A percentile compares a stretch with the other conserved stretches of the same genome.
Conservation (phyloP, 495 filamentous ascomycete genomes). For the Hyaloscypha variabilis region DNA sequence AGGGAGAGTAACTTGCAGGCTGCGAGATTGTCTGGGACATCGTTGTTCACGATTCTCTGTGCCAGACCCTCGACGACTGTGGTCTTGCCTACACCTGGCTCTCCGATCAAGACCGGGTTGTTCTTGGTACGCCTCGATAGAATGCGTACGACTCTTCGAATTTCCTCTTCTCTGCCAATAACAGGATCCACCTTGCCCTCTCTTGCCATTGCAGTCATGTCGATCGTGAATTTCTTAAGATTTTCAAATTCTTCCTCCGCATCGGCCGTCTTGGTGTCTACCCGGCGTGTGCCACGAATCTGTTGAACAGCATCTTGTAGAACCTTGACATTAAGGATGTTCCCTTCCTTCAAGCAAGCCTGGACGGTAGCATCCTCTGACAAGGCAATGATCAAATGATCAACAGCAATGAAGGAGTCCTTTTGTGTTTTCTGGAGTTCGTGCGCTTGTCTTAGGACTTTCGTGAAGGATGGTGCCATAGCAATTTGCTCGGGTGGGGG, state of each 20-base stretch:
- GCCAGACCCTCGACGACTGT: constrained; percentile 98
- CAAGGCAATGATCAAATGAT: constrained; percentile 86
- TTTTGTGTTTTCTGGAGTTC: constrained; percentile 97
- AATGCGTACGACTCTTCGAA: constrained; percentile 90
- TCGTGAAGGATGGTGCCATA: constrained; percentile 77
- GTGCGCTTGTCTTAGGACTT: constrained; percentile 77
- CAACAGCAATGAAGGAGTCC: constrained; percentile 89
- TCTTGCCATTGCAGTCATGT: constrained; percentile 91
- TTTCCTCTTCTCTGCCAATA: constrained; percentile 96
- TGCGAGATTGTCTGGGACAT: constrained; percentile 94
- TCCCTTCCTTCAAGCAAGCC: constrained; percentile 76
- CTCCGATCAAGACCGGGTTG: constrained; percentile 92
- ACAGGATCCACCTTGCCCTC: constrained; percentile 98
- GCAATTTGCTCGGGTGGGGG: constrained; percentile 87
- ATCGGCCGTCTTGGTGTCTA: constrained; percentile 95
- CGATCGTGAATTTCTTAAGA: constrained; percentile 95
- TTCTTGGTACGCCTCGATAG: constrained; percentile 96
- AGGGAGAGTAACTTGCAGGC: constrained; percentile 91
- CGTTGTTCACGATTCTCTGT: constrained; percentile 89
- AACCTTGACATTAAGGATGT: constrained; percentile 88
- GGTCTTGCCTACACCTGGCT: constrained; percentile 98
- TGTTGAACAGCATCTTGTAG: constrained; percentile 85
- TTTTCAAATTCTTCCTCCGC: constrained; percentile 89
- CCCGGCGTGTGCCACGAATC: constrained; percentile 86
- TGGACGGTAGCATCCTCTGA: constrained; percentile 78